Evolutionary conservation across 2,329 filamentous ascomycete genomes (phyloP).

Genomic region (Cladophialophora psammophila): DNA sequence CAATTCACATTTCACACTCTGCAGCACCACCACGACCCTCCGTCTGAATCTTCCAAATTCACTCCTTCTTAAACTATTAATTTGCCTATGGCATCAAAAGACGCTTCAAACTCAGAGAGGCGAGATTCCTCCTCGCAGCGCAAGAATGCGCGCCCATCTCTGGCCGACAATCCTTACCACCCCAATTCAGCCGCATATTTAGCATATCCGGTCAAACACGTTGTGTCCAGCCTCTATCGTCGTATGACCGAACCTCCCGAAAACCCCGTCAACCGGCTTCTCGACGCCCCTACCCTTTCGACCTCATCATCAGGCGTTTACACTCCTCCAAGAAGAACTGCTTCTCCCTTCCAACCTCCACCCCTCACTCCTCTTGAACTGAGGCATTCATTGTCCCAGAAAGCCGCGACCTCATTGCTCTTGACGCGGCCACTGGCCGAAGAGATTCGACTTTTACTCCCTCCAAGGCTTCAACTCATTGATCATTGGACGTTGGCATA

Average conservation of each 20-base stretch:
- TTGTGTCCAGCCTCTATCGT: constrained; percentile 70
- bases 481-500: constrained; percentile 89
- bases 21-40: not conserved
- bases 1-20: not conserved
- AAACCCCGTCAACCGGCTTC: constrained; percentile 38
- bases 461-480: constrained; percentile 82
- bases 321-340: constrained; percentile 65
- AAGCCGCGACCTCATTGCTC: constrained; percentile 61
- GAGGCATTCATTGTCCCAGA: constrained; percentile 60
- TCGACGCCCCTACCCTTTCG: constrained; percentile 40
- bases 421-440: constrained; percentile 80
- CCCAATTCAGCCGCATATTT: constrained; percentile 55
- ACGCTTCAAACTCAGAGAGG: constrained; percentile 8
- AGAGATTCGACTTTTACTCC: constrained; percentile 88
- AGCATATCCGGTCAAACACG: constrained; percentile 60
- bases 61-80: not conserved
- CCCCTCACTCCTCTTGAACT: constrained; percentile 83
- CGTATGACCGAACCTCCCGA: constrained; percentile 62
- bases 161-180: constrained; percentile 44
- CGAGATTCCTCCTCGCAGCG: constrained; percentile 23
- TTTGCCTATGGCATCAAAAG: constrained; percentile 32
- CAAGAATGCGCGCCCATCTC: constrained; percentile 26
- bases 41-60: not conserved
- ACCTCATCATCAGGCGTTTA: constrained; percentile 59
- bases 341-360: constrained; percentile 84